Evolutionary conservation across 1,139 yeast species (phyloP).

Genomic region (Debaryomyces psychrophilus): DNA sequence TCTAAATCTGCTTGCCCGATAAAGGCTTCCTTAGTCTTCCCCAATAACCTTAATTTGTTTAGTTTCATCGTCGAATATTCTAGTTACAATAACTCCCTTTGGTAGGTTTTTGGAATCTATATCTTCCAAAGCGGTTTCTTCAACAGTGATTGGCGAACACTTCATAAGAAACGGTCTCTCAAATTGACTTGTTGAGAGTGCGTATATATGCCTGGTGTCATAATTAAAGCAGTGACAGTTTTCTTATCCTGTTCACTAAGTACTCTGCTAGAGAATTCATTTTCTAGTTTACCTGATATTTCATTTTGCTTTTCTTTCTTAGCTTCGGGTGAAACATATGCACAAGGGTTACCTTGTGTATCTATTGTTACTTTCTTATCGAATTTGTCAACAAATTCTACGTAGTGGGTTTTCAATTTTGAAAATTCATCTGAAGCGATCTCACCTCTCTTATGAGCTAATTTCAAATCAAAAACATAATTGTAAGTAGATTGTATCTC

Average conservation of each 20-base stretch:
- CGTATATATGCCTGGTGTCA: slow-evolving; percentile 40
- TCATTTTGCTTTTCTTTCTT: slow-evolving; percentile 23
- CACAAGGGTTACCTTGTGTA: slow-evolving; percentile 29
- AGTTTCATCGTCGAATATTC: slow-evolving; percentile 35
- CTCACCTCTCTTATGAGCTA: slow-evolving; percentile 45
- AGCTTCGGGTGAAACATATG: slow-evolving; percentile 25
- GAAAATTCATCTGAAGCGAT: slow-evolving; percentile 34
- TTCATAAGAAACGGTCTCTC: slow-evolving; percentile 33
- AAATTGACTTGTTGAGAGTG: slow-evolving; percentile 28
- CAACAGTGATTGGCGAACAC: slow-evolving; percentile 37
- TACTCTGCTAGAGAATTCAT: slow-evolving; percentile 25
- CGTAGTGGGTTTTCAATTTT: slow-evolving; percentile 26
- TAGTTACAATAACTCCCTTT: slow-evolving; percentile 35
- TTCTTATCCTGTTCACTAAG: slow-evolving; percentile 31
- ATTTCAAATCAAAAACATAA: slow-evolving; percentile 49
- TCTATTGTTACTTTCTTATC: slow-evolving; percentile 34
- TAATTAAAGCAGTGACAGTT: slow-evolving; percentile 29
- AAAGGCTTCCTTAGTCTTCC: slow-evolving; percentile 40
- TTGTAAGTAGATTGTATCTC: slow-evolving; percentile 58
- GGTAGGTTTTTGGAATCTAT: slow-evolving; percentile 36
- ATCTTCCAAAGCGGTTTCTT: slow-evolving; percentile 38
- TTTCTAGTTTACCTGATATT: slow-evolving; percentile 23
- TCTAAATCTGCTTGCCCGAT: slow-evolving; percentile 7
- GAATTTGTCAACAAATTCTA: slow-evolving; percentile 25
- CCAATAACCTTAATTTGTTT: slow-evolving; percentile 35